Percentiles rank a stretch among this genome's conserved stretches.
These are phyloP conservation scores for Carex parvula DNA, from an alignment of 176 grass and related monocot species.

Conservation along the genomic window DNA sequence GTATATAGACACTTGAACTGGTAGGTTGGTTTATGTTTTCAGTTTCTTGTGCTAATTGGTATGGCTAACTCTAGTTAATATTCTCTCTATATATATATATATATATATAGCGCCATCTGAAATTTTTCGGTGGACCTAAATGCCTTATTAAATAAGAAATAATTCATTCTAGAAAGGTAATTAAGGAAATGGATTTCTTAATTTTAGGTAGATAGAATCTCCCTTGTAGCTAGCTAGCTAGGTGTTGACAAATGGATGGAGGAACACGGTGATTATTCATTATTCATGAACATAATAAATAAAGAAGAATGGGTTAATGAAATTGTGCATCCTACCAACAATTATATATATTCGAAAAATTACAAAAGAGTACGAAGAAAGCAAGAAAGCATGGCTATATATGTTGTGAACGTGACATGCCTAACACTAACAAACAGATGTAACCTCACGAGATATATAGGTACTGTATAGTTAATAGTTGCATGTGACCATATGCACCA, in stretches of 20 bases:
- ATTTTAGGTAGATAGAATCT: constrained; percentile 12
- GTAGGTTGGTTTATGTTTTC: not conserved
- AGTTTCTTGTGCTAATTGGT: not conserved
- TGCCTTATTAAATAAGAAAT: not conserved
- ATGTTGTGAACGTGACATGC: not conserved
- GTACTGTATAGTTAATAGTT: not conserved
- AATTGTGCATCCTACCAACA: not conserved
- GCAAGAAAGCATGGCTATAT: not conserved
- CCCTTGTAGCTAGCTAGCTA: not conserved
- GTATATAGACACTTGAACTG: too few species aligned
- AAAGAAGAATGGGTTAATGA: not conserved
- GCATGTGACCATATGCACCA: constrained; percentile 23
- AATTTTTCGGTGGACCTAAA: not conserved
- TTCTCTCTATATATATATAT: too few species aligned
- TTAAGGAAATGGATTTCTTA: not conserved
- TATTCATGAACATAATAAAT: not conserved
- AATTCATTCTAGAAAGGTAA: not conserved
- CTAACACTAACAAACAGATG: constrained; percentile 13
- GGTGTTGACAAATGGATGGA: constrained; percentile 11
- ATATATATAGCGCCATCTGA: too few species aligned
- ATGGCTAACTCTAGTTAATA: too few species aligned
- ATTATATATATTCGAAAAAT: not conserved
- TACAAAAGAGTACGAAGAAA: not conserved
- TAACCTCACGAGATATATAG: constrained; percentile 15
- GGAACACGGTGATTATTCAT: not conserved